Evolutionary conservation across 2,329 filamentous ascomycete genomes (phyloP).

Genomic region (Colletotrichum sp.): DNA sequence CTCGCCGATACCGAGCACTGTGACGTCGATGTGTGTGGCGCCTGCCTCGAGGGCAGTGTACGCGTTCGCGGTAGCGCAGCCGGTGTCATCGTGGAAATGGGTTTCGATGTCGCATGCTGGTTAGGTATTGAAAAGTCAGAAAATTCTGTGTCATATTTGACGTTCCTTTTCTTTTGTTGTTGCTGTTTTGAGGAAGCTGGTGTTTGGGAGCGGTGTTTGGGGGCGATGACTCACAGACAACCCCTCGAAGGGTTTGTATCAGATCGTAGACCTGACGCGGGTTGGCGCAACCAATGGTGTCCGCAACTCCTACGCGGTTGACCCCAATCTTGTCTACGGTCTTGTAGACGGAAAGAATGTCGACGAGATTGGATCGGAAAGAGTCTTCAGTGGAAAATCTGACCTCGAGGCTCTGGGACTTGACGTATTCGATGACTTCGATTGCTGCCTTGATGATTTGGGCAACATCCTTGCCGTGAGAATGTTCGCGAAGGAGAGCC

Average conservation of each 20-base stretch:
- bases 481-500: slow-evolving; percentile 81
- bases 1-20: slow-evolving; percentile 87
- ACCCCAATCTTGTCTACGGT: slow-evolving; percentile 87
- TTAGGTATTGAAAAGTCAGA: background rate
- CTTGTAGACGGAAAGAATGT: slow-evolving; percentile 81
- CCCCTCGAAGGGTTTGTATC: slow-evolving; percentile 74
- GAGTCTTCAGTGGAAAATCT: slow-evolving; percentile 76
- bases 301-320: slow-evolving; percentile 86
- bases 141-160: no score
- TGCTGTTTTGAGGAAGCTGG: background rate
- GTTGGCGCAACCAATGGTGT: slow-evolving; percentile 85
- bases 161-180: no score
- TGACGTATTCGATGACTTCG: slow-evolving; percentile 85
- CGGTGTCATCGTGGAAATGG: slow-evolving; percentile 86
- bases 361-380: slow-evolving; percentile 83
- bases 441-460: slow-evolving; percentile 74
- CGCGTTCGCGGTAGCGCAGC: slow-evolving; percentile 87
- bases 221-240: slow-evolving; percentile 33
- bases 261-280: slow-evolving; percentile 91
- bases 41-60: slow-evolving; percentile 87
- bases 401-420: slow-evolving; percentile 63
- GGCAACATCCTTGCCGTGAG: slow-evolving; percentile 87
- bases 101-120: slow-evolving; percentile 14
- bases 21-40: slow-evolving; percentile 82
- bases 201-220: background rate